Evolutionary conservation across 2,329 filamentous ascomycete genomes (phyloP).

Genomic region (Purpureocillium lavendulum): DNA sequence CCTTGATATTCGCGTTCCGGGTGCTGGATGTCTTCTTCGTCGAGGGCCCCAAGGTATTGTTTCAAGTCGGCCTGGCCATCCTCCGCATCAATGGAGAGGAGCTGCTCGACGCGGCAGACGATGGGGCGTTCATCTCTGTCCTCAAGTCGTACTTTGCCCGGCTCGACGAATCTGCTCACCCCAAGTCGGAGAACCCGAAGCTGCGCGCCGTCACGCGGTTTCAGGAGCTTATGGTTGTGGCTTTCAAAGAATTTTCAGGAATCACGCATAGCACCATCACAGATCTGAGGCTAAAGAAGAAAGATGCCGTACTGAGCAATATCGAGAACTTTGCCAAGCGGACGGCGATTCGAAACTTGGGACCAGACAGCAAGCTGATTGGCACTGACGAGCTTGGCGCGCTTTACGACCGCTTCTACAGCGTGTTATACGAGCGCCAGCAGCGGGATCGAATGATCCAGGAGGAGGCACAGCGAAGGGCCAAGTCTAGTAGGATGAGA

Average conservation of each 20-base stretch:
- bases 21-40: constrained; percentile 98
- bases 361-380: constrained; percentile 88
- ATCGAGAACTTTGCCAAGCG: constrained; percentile 97
- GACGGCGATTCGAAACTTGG: constrained; percentile 90
- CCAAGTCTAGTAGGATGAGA: constrained; percentile 46
- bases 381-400: constrained; percentile 79
- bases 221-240: constrained; percentile 97
- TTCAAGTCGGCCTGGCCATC: constrained; percentile 95
- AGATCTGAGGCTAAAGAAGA: constrained; percentile 84
- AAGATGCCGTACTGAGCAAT: constrained; percentile 86
- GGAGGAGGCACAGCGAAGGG: constrained; percentile 61
- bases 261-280: constrained; percentile 91
- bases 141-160: constrained; percentile 91
- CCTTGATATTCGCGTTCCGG: constrained; percentile 90
- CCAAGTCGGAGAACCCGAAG: constrained; percentile 91
- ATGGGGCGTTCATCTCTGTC: constrained; percentile 93
- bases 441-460: constrained; percentile 71
- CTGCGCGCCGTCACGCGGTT: constrained; percentile 89
- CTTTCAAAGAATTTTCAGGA: constrained; percentile 94
- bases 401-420: constrained; percentile 91
- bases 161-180: constrained; percentile 91
- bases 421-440: constrained; percentile 82
- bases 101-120: constrained; percentile 83
- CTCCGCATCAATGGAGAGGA: constrained; percentile 95
- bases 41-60: constrained; percentile 93